Percentiles rank a stretch among this genome's conserved stretches.
phyloP scores from a whole-genome alignment of 2,329 filamentous ascomycete genomes.

The Cladosporium sp. region DNA sequence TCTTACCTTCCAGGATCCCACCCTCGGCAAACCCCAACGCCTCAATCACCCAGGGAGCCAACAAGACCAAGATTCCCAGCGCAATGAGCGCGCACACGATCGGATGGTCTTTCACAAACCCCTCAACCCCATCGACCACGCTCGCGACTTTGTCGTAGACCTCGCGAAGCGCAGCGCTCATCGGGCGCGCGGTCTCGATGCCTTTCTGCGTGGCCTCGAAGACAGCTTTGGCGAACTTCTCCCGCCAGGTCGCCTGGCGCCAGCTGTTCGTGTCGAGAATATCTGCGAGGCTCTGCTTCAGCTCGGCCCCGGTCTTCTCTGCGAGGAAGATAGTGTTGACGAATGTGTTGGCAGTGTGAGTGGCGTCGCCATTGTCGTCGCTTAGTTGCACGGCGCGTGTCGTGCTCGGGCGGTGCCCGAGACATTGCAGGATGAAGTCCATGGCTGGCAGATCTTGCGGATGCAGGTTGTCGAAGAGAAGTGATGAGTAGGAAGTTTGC shows the following conservation, averaged over 20 bases:
- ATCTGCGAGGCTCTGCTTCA: neutral
- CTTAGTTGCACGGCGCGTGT: neutral
- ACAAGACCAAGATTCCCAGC: neutral
- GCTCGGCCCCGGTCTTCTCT: neutral
- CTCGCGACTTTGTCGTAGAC: neutral
- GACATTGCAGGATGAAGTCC: neutral
- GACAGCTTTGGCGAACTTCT: neutral
- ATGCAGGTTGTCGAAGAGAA: neutral
- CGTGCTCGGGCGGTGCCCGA: neutral
- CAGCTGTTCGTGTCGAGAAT: neutral
- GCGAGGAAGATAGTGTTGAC: neutral
- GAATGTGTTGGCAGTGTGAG: neutral
- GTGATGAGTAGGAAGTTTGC: neutral
- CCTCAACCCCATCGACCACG: neutral
- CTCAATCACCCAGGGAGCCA: neutral
- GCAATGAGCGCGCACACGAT: neutral
- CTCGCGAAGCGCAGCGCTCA: neutral
- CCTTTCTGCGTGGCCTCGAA: neutral
- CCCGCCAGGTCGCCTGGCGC: neutral
- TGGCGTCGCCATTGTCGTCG: neutral
- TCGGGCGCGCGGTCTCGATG: neutral
- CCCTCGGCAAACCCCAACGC: neutral
- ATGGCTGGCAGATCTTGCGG: neutral
- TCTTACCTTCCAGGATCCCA: neutral
- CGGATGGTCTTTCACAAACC: neutral